Base-by-base conservation (phyloP, 2,329 filamentous ascomycete species). In the Claviceps paspali region DNA sequence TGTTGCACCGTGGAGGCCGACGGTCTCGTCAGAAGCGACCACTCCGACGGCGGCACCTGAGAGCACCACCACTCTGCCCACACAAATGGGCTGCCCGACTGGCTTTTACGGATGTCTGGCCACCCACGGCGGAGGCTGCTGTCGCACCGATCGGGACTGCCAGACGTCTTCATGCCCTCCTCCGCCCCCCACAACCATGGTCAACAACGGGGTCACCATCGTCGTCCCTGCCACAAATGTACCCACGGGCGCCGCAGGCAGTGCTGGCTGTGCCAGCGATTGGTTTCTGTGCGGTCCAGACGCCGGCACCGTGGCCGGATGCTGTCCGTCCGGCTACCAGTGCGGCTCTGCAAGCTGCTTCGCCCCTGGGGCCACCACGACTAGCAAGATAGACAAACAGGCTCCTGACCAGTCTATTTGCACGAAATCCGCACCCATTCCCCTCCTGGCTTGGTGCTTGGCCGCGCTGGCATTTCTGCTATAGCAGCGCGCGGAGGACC, bases 71-170 rank as follows among this genome's bases (percentile, higher is more conserved):
- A 6, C 35, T 14, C 52, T 31, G 43, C 55, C 63, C 10, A 58
- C 57, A 9, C 58, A 61, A 39, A 51, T 50, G 5, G 58, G 58
- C 48, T 96, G 88, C 49, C 88, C 88, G 0, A 87, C 79, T 0
- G 87, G 87, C 2, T 96, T 87, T 64, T 96, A 96, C 57, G 79
- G 84, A 35, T 96, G 88, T 57, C 73, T 79, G 2, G 88, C 88
- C 2, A 76, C 77, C 41, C 84, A 87, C 41, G 85, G 82, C 11
- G 85, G 85, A 15, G 72, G 72, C 2, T 96, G 88, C 62, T 96
- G 88, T 60, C 81, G 82, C 40, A 86, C 84, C 0, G 87, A 85
- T 2, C 75, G 87, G 15, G 73, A 93, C 59, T 96, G 88, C 59
- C 73, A 80, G 41, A 80, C 77, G 0, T 82, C 81, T 0, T 82